Evolutionary conservation across 176 grass and related monocot species (phyloP).

Genomic region (Dactylis glomerata): DNA sequence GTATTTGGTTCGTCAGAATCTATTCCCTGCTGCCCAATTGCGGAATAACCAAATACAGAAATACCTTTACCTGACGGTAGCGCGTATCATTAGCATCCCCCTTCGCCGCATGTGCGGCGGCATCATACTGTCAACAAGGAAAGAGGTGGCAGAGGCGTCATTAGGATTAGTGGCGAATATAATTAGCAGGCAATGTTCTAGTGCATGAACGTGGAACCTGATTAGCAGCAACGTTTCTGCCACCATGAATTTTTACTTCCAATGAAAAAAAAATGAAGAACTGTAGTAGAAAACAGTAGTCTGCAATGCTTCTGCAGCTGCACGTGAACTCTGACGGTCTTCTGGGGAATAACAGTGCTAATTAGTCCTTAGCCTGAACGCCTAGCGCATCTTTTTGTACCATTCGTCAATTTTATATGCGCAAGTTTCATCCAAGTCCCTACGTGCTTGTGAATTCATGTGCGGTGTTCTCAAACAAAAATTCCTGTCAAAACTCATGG

Average conservation of each 20-base stretch:
- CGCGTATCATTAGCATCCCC: background rate
- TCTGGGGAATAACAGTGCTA: constrained; percentile 29
- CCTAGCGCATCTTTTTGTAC: constrained; percentile 22
- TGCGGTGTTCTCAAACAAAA: background rate
- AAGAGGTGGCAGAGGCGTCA: background rate
- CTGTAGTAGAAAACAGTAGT: background rate
- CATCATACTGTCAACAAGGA: background rate
- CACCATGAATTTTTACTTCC: too few species aligned
- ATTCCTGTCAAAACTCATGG: background rate
- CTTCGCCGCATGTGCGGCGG: background rate
- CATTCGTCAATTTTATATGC: background rate
- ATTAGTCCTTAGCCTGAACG: constrained; percentile 20
- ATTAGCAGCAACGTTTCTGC: background rate
- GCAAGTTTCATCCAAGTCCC: background rate
- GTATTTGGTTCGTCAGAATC: constrained; percentile 8
- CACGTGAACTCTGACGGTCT: constrained; percentile 19
- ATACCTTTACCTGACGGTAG: background rate
- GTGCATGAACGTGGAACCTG: background rate
- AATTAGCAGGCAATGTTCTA: background rate
- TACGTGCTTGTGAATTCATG: background rate
- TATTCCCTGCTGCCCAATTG: constrained; percentile 5
- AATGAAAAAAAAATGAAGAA: too few species aligned
- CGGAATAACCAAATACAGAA: background rate
- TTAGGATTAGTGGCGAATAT: background rate
- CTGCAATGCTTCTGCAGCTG: background rate